Percentiles rank a stretch among this genome's conserved stretches.
phyloP scores from a whole-genome alignment of 2,329 filamentous ascomycete genomes.

The Mollisiaceae sp. region DNA sequence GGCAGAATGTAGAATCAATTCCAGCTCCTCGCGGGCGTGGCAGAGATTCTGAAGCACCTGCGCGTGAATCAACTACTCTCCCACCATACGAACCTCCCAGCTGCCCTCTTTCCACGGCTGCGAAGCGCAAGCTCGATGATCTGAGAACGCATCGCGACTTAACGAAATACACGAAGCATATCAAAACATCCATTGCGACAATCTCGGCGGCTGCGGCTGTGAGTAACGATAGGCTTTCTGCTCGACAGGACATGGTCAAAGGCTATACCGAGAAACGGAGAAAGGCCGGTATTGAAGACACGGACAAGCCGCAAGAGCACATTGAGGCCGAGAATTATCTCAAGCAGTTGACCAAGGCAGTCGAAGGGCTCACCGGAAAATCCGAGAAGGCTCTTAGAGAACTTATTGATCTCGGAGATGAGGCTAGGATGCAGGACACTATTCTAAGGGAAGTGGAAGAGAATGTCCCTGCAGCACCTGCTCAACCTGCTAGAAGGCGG shows the following conservation, averaged over 20 bases:
- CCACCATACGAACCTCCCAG: conserved; percentile 58
- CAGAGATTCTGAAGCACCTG: conserved; percentile 21
- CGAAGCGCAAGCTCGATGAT: conserved; percentile 51
- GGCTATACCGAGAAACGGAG: conserved; percentile 37
- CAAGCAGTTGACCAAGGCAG: conserved; percentile 49
- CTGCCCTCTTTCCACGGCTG: conserved; percentile 54
- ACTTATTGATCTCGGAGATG: conserved; percentile 60
- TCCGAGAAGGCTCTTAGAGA: conserved; percentile 63
- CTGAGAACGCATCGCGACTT: conserved; percentile 50
- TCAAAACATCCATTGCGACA: conserved; percentile 51
- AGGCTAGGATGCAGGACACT: conserved; percentile 43
- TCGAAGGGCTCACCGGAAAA: conserved; percentile 55
- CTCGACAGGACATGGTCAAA: conserved; percentile 34
- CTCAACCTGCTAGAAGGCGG: conserved; percentile 40
- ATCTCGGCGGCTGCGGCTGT: conserved; percentile 55
- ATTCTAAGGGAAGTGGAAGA: conserved; percentile 43
- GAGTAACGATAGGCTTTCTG: conserved; percentile 58
- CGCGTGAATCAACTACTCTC: conserved; percentile 39
- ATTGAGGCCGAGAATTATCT: conserved; percentile 47
- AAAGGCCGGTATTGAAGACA: conserved; percentile 40
- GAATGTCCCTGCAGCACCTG: conserved; percentile 29
- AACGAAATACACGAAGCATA: conserved; percentile 52
- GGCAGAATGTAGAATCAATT: conserved; percentile 30
- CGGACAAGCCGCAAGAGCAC: conserved; percentile 44
- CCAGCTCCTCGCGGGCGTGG: conserved; percentile 27